Conservation (phyloP, 2,329 filamentous ascomycete genomes). For the Teratosphaeria pseudoeucalypti region DNA sequence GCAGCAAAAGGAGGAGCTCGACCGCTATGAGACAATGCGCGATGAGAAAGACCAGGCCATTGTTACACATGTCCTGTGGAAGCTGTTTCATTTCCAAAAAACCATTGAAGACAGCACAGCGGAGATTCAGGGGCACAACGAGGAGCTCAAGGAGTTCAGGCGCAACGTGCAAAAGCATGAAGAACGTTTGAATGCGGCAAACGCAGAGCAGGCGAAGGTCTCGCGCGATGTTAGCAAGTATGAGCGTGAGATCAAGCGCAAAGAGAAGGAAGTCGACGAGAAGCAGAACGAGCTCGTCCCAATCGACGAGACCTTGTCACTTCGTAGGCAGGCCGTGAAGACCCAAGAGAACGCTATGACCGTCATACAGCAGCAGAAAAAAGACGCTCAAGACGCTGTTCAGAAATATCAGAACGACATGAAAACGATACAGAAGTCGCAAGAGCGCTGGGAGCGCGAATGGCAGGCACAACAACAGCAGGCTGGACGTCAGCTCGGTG, state of each 20-base stretch:
- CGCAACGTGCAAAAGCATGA: slow-evolving; percentile 82
- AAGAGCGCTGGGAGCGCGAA: slow-evolving; percentile 77
- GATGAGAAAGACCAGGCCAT: slow-evolving; percentile 85
- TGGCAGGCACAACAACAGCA: slow-evolving; percentile 77
- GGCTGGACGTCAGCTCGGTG: slow-evolving; percentile 75
- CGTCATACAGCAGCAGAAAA: slow-evolving; percentile 64
- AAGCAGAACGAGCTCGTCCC: slow-evolving; percentile 78
- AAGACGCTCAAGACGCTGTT: slow-evolving; percentile 57
- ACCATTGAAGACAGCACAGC: slow-evolving; percentile 85
- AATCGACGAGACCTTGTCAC: slow-evolving; percentile 80
- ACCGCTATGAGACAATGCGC: slow-evolving; percentile 83
- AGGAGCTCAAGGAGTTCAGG: slow-evolving; percentile 85
- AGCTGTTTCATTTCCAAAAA: slow-evolving; percentile 87
- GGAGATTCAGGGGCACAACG: slow-evolving; percentile 85
- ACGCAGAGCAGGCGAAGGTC: slow-evolving; percentile 70
- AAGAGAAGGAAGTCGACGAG: slow-evolving; percentile 79
- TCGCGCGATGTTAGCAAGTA: slow-evolving; percentile 66
- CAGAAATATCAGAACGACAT: slow-evolving; percentile 72
- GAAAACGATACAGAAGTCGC: slow-evolving; percentile 75
- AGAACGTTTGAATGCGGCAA: slow-evolving; percentile 66
- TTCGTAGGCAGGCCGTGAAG: slow-evolving; percentile 61
- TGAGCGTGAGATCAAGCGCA: slow-evolving; percentile 75
- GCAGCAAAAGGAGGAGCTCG: slow-evolving; percentile 90
- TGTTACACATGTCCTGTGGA: slow-evolving; percentile 91
- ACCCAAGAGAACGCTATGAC: slow-evolving; percentile 58